phyloP scores from a whole-genome alignment of 139 green algal species.

The Chlamydomonas sp. region DNA sequence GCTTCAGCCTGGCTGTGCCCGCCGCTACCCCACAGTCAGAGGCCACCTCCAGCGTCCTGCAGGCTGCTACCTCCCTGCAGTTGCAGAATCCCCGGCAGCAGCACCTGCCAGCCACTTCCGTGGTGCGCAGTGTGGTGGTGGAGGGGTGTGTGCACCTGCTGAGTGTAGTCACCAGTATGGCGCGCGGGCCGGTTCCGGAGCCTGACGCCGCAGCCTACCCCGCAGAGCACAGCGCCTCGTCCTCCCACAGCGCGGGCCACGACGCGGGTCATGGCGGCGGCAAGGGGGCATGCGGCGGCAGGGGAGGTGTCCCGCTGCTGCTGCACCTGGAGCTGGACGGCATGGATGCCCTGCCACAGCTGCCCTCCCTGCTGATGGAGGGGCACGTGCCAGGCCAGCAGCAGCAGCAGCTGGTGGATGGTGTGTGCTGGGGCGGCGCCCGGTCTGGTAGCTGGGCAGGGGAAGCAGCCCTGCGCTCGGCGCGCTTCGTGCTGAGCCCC shows the following conservation, averaged over 20 bases:
- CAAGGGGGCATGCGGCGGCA: too few species aligned
- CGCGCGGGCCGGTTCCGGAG: background rate
- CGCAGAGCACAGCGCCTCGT: background rate
- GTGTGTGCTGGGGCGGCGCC: too few species aligned
- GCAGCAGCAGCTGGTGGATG: background rate
- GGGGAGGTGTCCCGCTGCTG: background rate
- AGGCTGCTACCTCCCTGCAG: background rate
- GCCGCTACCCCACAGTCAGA: too few species aligned
- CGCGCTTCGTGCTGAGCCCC: too few species aligned
- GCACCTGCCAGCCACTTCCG: background rate
- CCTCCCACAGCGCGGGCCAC: too few species aligned
- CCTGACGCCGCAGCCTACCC: background rate
- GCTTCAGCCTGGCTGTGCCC: too few species aligned
- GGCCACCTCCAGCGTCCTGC: background rate
- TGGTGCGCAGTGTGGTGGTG: slow-evolving; percentile 20
- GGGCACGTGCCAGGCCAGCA: background rate
- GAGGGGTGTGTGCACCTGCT: slow-evolving; percentile 34
- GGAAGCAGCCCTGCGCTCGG: too few species aligned
- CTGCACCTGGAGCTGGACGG: background rate
- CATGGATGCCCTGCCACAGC: background rate
- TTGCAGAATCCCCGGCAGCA: background rate
- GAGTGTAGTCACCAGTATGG: background rate
- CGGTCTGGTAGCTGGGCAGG: too few species aligned
- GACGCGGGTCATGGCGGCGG: too few species aligned
- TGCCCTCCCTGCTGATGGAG: background rate